Percentiles rank a stretch among this genome's conserved stretches.
Evolutionary conservation across 192 early-diverging fungal genomes (phyloP).

Genomic region (Linnemannia zychae): DNA sequence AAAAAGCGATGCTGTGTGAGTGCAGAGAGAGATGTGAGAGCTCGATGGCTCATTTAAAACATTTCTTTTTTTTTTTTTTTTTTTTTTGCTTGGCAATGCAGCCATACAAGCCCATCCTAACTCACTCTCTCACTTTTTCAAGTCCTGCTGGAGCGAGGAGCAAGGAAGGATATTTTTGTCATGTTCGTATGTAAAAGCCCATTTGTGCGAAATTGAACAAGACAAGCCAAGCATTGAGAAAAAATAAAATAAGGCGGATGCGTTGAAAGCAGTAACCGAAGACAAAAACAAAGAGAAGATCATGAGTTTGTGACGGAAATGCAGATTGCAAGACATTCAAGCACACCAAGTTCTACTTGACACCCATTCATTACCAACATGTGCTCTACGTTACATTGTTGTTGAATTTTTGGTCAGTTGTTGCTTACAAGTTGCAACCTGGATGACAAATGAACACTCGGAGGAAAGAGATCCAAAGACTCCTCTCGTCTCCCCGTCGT

Average conservation of each 20-base stretch:
- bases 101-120: neutral
- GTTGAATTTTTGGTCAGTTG: neutral
- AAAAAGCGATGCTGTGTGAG: neutral
- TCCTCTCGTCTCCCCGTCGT: neutral
- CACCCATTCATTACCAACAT: neutral
- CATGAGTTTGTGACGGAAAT: constrained; percentile 5
- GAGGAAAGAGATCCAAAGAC: too few relatives aligned
- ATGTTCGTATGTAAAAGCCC: constrained; percentile 9
- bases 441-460: neutral
- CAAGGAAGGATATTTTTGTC: neutral
- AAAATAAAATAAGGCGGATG: neutral
- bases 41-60: neutral
- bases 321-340: neutral
- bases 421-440: neutral
- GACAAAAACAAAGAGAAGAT: neutral
- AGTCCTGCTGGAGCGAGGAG: too few relatives aligned
- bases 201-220: neutral
- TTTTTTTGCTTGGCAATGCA: constrained; percentile 5
- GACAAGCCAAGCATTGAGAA: neutral
- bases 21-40: neutral
- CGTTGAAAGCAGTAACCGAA: constrained; percentile 11
- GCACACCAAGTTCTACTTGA: constrained; percentile 6
- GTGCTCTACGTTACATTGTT: neutral
- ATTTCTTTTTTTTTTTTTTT: neutral
- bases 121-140: neutral